phyloP scores from a whole-genome alignment of 2,329 filamentous ascomycete genomes.

The Fusarium mexicanum region DNA sequence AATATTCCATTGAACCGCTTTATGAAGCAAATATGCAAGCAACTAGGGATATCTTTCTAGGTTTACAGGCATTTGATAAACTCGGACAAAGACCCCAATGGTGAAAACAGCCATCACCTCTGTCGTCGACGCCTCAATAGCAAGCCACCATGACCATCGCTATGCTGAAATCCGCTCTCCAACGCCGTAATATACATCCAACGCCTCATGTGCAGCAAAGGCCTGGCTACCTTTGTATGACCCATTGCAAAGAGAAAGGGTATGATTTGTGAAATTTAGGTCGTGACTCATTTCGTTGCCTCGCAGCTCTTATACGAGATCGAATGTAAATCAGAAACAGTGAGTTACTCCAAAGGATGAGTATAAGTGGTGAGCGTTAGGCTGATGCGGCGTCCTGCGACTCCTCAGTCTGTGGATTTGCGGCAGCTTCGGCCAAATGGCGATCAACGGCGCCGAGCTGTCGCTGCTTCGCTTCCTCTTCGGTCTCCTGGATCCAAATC shows the following conservation, averaged over 20 bases:
- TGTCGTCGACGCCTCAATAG: not conserved
- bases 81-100: slow-evolving; percentile 9
- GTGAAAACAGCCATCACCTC: not conserved
- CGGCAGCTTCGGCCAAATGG: slow-evolving; percentile 41
- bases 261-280: slow-evolving; percentile 3
- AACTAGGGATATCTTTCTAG: slow-evolving; percentile 9
- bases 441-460: slow-evolving; percentile 40
- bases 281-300: slow-evolving; percentile 13
- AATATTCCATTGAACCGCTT: not conserved
- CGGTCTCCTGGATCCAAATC: slow-evolving; percentile 64
- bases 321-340: not conserved
- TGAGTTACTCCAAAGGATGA: not conserved
- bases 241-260: not conserved
- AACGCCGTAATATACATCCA: slow-evolving; percentile 30
- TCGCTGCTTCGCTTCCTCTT: slow-evolving; percentile 40
- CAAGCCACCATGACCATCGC: slow-evolving; percentile 4
- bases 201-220: slow-evolving; percentile 23
- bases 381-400: not conserved
- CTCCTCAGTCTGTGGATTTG: slow-evolving; percentile 9
- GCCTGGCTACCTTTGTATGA: not conserved
- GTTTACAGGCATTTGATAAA: slow-evolving; percentile 9
- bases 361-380: not conserved
- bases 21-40: not conserved
- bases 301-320: slow-evolving; percentile 2
- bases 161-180: slow-evolving; percentile 12